A percentile compares a stretch with the other conserved stretches of the same genome.
Conservation (phyloP, 148 eudicot species). For the Dianthus caryophyllus region DNA sequence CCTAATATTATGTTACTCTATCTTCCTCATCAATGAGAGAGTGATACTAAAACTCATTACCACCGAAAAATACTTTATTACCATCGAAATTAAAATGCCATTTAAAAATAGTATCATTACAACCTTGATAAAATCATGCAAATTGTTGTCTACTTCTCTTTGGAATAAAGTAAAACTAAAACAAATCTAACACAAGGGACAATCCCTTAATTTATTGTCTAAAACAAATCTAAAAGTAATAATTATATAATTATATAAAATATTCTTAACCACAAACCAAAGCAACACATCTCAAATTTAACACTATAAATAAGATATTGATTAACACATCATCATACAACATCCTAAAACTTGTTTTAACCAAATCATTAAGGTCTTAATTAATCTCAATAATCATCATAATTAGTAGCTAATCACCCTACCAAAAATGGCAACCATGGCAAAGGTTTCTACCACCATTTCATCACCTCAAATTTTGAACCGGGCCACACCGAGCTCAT, state of each 20-base stretch:
- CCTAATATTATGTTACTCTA: too few species aligned
- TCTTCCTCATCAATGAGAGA: too few species aligned
- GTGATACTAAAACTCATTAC: too few species aligned
- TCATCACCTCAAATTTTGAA: slow-evolving; percentile 15
- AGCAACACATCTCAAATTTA: neutral
- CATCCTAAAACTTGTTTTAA: neutral
- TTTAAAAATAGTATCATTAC: neutral
- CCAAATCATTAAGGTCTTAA: neutral
- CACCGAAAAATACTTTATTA: too few species aligned
- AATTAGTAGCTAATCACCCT: neutral
- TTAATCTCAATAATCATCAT: neutral
- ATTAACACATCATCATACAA: neutral
- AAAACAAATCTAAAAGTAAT: neutral
- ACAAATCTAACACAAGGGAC: neutral
- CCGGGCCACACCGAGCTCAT: slow-evolving; percentile 4
- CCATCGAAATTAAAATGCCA: neutral
- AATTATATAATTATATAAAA: neutral
- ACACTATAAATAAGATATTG: neutral
- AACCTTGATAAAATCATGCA: neutral
- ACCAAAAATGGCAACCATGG: slow-evolving; percentile 18
- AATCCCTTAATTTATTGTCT: neutral
- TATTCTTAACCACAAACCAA: neutral
- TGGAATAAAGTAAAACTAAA: neutral
- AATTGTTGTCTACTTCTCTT: neutral
- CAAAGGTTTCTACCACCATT: slow-evolving; percentile 7